Evolutionary conservation across 305 asterid genomes (phyloP).

Genomic region (Fraxinus ornus): DNA sequence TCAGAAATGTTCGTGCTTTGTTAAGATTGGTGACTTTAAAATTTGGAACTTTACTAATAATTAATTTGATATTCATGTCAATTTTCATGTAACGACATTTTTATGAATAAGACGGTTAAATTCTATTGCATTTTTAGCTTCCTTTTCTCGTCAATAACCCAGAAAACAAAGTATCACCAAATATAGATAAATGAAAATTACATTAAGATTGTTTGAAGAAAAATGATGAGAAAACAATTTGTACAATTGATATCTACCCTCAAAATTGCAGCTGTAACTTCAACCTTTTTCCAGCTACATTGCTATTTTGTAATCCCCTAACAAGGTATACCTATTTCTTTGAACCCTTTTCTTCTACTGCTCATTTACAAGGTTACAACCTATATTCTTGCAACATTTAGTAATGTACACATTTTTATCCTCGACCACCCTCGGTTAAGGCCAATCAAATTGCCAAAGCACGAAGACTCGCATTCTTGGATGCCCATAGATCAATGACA

Average conservation of each 20-base stretch:
- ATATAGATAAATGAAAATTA: not conserved
- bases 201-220: not conserved
- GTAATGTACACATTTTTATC: constrained; percentile 48
- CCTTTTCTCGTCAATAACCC: not conserved
- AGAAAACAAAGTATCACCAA: not conserved
- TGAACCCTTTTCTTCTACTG: constrained; percentile 25
- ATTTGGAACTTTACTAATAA: not conserved
- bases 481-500: constrained; percentile 4
- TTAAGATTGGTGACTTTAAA: not conserved
- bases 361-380: constrained; percentile 56
- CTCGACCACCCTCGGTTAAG: constrained; percentile 33
- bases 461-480: not conserved
- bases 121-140: not conserved
- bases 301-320: constrained; percentile 20
- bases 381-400: constrained; percentile 55
- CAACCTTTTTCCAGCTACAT: constrained; percentile 44
- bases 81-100: not conserved
- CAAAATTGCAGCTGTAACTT: constrained; percentile 64
- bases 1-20: not conserved
- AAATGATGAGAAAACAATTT: constrained; percentile 11
- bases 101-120: not conserved
- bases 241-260: constrained; percentile 38
- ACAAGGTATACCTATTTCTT: constrained; percentile 32
- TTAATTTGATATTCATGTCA: not conserved
- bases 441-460: constrained; percentile 13